These are phyloP conservation scores for Cyphellophora europaea DNA, from an alignment of 2,329 filamentous ascomycete genomes.

Conservation along the genomic window DNA sequence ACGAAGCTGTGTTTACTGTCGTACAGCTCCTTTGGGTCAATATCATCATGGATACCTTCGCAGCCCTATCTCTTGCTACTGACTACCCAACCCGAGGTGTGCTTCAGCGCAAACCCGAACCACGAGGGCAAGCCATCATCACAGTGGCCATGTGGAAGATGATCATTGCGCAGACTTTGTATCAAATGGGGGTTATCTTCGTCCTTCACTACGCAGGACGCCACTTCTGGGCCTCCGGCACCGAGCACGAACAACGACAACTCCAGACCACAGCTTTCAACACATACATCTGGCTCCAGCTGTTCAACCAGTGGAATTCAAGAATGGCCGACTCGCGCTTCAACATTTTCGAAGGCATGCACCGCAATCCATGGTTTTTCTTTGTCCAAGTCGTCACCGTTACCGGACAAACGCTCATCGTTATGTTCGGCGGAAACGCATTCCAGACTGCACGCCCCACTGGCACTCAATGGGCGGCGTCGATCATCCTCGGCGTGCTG, in stretches of 20 bases:
- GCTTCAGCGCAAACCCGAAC: constrained; percentile 38
- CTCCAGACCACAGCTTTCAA: constrained; percentile 57
- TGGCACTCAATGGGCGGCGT: constrained; percentile 46
- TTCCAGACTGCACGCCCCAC: constrained; percentile 42
- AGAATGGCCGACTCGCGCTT: constrained; percentile 51
- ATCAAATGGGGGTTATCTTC: constrained; percentile 22
- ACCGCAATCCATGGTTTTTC: constrained; percentile 47
- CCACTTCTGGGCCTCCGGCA: constrained; percentile 42
- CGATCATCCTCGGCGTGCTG: constrained; percentile 34
- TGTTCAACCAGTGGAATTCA: constrained; percentile 30
- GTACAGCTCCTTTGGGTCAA: constrained; percentile 58
- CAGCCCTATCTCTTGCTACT: constrained; percentile 51
- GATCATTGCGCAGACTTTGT: constrained; percentile 25
- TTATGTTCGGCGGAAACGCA: constrained; percentile 45
- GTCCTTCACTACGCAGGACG: constrained; percentile 45
- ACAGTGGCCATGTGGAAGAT: constrained; percentile 28
- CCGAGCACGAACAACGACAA: constrained; percentile 27
- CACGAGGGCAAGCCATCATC: constrained; percentile 26
- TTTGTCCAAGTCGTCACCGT: constrained; percentile 47
- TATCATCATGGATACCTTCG: constrained; percentile 56
- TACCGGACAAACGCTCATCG: constrained; percentile 44
- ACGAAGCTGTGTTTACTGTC: constrained; percentile 48
- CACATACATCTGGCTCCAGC: constrained; percentile 49
- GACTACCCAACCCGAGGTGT: constrained; percentile 47
- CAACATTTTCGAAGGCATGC: constrained; percentile 49